Conservation (phyloP, 441 rosid genomes). For the Brassica balearica region DNA sequence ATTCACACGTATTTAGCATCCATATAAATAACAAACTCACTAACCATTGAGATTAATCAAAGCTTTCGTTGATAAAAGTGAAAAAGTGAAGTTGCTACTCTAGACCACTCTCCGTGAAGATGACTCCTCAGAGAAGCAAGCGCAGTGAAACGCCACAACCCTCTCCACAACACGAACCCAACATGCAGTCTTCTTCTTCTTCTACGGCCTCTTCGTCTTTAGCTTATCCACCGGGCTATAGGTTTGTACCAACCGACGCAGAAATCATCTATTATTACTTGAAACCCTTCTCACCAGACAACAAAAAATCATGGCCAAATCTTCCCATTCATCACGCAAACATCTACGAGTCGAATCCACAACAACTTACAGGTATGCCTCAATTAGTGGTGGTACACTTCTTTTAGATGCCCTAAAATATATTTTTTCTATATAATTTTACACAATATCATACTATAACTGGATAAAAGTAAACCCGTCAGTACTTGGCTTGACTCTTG, state of each 20-base stretch:
- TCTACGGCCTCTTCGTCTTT: not conserved
- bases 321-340: not conserved
- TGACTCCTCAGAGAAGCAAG: not conserved
- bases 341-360: conserved; percentile 15
- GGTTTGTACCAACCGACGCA: conserved; percentile 4
- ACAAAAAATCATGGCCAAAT: not conserved
- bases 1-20: not conserved
- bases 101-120: not conserved
- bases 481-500: not conserved
- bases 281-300: not conserved
- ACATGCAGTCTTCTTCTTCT: not conserved
- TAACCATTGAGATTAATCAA: not conserved
- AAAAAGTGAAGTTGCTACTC: not conserved
- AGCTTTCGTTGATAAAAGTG: not conserved
- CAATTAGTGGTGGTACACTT: not conserved
- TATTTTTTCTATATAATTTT: not conserved
- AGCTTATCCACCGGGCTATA: not conserved
- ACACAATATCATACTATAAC: not conserved
- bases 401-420: not conserved
- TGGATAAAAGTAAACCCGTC: not conserved
- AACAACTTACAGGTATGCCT: conserved; percentile 15
- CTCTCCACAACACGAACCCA: not conserved
- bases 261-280: not conserved
- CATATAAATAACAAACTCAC: not conserved
- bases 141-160: not conserved